phyloP scores from a whole-genome alignment of 768 basidiomycete species.

The Serendipita vermifera region DNA sequence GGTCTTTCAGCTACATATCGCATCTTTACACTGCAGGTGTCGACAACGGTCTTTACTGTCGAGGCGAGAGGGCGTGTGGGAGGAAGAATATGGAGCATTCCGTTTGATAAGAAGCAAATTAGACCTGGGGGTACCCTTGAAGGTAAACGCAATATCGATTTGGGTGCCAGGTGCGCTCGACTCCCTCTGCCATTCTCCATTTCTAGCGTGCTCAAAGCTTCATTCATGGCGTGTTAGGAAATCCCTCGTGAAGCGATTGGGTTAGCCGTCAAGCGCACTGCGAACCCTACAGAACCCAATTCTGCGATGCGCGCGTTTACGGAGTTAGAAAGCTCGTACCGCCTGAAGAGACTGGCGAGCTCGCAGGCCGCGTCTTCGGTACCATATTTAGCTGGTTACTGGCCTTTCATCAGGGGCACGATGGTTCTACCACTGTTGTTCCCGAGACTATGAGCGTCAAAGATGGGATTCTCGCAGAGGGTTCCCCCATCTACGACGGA shows the following conservation, averaged over 20 bases:
- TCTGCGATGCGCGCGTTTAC: background rate
- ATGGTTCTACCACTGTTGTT: background rate
- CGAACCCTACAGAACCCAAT: background rate
- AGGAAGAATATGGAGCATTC: conserved; percentile 4
- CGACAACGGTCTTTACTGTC: conserved; percentile 5
- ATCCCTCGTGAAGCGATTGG: conserved; percentile 14
- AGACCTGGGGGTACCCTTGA: too few species aligned
- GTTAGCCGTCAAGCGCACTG: conserved; percentile 8
- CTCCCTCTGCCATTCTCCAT: background rate
- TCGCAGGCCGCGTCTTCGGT: background rate
- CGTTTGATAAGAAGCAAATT: too few species aligned
- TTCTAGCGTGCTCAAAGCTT: background rate
- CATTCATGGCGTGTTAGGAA: conserved; percentile 10
- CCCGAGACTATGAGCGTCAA: background rate
- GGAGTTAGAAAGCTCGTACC: background rate
- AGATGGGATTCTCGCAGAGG: background rate
- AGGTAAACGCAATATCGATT: conserved; percentile 1
- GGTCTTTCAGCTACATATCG: background rate
- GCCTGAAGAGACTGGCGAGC: background rate
- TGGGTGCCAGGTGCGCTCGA: conserved; percentile 6
- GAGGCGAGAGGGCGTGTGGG: conserved; percentile 13
- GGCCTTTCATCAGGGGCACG: background rate
- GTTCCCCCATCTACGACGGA: background rate
- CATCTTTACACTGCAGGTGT: background rate
- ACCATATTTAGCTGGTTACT: background rate